Conservation (phyloP, 1,139 yeast genomes). For the Kodamaea alishanica region DNA sequence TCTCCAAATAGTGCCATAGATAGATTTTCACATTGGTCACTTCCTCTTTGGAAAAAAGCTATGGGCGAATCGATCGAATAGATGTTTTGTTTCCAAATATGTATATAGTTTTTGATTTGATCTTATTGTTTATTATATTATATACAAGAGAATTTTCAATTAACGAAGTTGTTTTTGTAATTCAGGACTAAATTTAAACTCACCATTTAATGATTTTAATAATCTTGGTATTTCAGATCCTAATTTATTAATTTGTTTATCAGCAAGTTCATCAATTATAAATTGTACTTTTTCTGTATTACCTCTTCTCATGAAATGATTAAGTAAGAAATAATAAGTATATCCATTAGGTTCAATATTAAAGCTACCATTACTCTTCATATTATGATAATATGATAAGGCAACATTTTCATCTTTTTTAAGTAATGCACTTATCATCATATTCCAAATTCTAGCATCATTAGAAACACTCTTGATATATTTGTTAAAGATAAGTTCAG, state of each 20-base stretch:
- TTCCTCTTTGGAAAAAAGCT: constrained; percentile 44
- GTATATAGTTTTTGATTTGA: too few relatives aligned
- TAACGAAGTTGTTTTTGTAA: constrained; percentile 3
- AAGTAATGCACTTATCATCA: constrained; percentile 51
- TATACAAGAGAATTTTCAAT: background rate
- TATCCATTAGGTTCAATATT: constrained; percentile 47
- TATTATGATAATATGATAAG: constrained; percentile 32
- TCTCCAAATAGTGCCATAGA: constrained; percentile 58
- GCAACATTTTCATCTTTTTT: constrained; percentile 38
- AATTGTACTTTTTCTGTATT: constrained; percentile 32
- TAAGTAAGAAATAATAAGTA: constrained; percentile 55
- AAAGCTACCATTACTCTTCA: constrained; percentile 22
- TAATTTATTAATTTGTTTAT: constrained; percentile 24
- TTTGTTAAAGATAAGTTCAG: constrained; percentile 46
- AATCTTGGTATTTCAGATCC: constrained; percentile 41
- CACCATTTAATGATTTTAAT: constrained; percentile 20
- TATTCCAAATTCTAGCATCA: constrained; percentile 54
- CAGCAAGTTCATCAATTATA: constrained; percentile 35
- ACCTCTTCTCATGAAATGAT: constrained; percentile 35
- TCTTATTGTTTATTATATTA: background rate
- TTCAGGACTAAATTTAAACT: constrained; percentile 10
- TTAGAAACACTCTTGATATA: constrained; percentile 30
- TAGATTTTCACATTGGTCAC: constrained; percentile 54
- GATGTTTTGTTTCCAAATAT: too few relatives aligned
- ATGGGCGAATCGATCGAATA: constrained; percentile 32